Percentiles rank a stretch among this genome's conserved stretches.
Conservation (phyloP, 768 basidiomycete genomes). For the Russula emetica region DNA sequence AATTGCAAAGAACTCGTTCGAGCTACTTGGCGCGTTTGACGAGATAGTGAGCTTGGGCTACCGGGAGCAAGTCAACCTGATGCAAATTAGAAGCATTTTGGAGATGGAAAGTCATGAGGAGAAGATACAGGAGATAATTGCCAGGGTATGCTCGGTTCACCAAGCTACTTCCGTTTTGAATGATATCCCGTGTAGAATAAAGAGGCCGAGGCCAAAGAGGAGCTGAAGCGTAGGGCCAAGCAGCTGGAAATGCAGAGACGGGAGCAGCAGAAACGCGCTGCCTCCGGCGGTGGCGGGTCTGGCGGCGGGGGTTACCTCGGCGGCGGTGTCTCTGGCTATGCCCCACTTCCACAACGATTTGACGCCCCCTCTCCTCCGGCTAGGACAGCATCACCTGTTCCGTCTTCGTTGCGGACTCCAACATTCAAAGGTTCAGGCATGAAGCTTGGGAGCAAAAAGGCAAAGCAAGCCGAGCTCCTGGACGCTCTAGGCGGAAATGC, state of each 20-base stretch:
- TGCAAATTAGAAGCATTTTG: conserved; percentile 71
- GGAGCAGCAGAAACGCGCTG: conserved; percentile 82
- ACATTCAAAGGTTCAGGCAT: conserved; percentile 93
- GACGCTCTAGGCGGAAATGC: conserved; percentile 83
- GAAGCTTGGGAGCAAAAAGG: conserved; percentile 94
- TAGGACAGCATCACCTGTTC: conserved; percentile 44
- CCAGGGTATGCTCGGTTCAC: conserved; percentile 54
- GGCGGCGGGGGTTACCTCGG: conserved; percentile 58
- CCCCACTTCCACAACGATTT: conserved; percentile 62
- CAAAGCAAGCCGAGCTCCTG: conserved; percentile 80
- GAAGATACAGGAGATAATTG: conserved; percentile 97
- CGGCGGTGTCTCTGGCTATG: conserved; percentile 65
- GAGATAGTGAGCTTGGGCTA: conserved; percentile 92
- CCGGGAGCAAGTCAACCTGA: conserved; percentile 70
- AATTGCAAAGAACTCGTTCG: conserved; percentile 86
- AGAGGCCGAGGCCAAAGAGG: conserved; percentile 98
- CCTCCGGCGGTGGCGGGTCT: conserved; percentile 40
- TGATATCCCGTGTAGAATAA: conserved; percentile 63
- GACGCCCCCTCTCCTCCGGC: conserved; percentile 54
- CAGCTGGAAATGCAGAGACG: conserved; percentile 97
- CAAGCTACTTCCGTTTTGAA: neutral
- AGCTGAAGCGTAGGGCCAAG: conserved; percentile 95
- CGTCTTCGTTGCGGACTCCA: conserved; percentile 55
- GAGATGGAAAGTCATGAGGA: conserved; percentile 93
- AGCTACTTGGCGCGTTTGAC: conserved; percentile 92